Conservation (phyloP, 352 stramenopile species). For the Globisporangium iwayamae region DNA sequence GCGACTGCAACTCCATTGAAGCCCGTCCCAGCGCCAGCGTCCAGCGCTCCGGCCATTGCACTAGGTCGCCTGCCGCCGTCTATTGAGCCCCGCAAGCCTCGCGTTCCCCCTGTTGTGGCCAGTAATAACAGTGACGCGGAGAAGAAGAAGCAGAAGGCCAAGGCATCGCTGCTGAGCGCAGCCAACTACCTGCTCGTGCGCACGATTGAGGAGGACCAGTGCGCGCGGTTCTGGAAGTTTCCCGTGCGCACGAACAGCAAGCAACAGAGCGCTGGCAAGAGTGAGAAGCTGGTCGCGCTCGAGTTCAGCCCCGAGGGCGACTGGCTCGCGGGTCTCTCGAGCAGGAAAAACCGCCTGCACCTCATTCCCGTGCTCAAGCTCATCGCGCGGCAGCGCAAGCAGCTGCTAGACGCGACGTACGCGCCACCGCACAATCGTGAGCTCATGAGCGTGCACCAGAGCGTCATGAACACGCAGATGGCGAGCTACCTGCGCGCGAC, state of each 20-base stretch:
- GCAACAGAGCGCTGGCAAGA: conserved; percentile 40
- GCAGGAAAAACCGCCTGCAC: conserved; percentile 73
- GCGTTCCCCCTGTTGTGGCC: background rate
- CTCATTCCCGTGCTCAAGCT: conserved; percentile 67
- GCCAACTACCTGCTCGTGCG: conserved; percentile 61
- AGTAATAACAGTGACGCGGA: background rate
- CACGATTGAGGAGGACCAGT: conserved; percentile 74
- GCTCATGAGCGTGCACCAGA: conserved; percentile 66
- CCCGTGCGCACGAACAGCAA: conserved; percentile 62
- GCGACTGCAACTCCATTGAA: too few relatives aligned
- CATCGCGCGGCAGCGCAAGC: conserved; percentile 48
- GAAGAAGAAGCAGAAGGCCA: conserved; percentile 8
- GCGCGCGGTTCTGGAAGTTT: conserved; percentile 66
- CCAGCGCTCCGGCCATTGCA: conserved; percentile 12
- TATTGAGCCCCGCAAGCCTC: conserved; percentile 15
- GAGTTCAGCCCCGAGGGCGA: conserved; percentile 84
- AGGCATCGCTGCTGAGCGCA: conserved; percentile 5
- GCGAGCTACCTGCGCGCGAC: conserved; percentile 78
- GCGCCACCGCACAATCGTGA: conserved; percentile 53
- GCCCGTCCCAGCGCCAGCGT: background rate
- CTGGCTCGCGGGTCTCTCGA: conserved; percentile 76
- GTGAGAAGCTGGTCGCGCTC: conserved; percentile 60
- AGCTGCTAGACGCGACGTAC: conserved; percentile 54
- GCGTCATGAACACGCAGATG: conserved; percentile 80
- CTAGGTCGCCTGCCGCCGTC: conserved; percentile 13